Conservation (phyloP, 371 early-diverging fungal species). For the Haplosporangium sp. region DNA sequence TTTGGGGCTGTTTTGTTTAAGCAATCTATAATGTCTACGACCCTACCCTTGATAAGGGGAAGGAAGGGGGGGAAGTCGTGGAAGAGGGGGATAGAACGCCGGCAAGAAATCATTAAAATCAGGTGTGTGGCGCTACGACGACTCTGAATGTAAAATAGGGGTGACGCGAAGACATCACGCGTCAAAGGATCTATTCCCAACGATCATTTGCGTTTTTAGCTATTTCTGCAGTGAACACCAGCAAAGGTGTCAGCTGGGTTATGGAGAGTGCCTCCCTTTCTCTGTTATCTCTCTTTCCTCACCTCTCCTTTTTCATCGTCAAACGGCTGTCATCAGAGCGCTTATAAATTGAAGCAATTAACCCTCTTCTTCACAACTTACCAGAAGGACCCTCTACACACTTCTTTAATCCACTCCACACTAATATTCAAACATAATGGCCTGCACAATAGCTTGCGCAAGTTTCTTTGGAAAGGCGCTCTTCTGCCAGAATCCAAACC, state of each 20-base stretch:
- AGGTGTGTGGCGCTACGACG: not conserved
- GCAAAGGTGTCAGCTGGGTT: too few species aligned
- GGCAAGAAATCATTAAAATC: not conserved
- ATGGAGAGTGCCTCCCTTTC: too few species aligned
- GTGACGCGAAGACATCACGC: slow-evolving; percentile 17
- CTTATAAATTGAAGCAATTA: too few species aligned
- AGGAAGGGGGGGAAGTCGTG: not conserved
- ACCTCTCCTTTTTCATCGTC: too few species aligned
- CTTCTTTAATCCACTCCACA: not conserved
- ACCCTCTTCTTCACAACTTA: not conserved
- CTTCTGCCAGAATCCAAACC: slow-evolving; percentile 39
- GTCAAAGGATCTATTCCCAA: slow-evolving; percentile 2
- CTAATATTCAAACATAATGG: slow-evolving; percentile 8
- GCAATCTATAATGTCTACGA: too few species aligned
- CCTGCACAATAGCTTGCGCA: slow-evolving; percentile 31
- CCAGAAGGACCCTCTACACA: not conserved
- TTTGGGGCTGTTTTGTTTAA: not conserved
- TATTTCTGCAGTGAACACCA: not conserved
- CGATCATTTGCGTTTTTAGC: not conserved
- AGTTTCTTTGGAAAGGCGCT: slow-evolving; percentile 28
- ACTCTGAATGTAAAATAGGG: slow-evolving; percentile 10
- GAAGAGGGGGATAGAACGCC: not conserved
- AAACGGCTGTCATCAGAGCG: too few species aligned
- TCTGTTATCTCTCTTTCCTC: too few species aligned
- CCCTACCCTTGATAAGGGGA: too few species aligned